Evolutionary conservation across 352 stramenopile species (phyloP), one percentile per base, ranked within the genome.

Genomic region (Phytophthora constricta): DNA sequence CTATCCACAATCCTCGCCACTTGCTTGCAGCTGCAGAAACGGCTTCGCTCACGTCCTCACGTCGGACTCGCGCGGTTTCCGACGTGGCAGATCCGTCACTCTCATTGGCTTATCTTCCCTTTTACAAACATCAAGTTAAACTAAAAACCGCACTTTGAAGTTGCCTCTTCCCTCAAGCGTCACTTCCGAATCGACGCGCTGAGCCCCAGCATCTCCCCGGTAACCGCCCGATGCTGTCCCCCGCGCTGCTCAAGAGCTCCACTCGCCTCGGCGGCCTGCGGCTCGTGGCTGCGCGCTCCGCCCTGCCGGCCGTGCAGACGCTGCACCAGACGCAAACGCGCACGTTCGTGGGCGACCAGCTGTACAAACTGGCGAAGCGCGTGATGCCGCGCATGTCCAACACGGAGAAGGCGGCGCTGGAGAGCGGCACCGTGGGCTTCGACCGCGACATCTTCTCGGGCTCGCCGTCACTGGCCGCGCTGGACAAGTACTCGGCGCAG

Each of bases 391-490:
- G 92, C 59, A 98, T 99, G 83, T 97, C 87, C 14, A 90, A 97
- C 74, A 99, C 96, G 28, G 96, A 99, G 72, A 97, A 98, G 75
- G 96, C 97, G 57, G 96, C 96, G 50, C 80, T 99, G 31, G 95
- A 97, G 50, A 98, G 91, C 79, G 96, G 96, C 56, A 98, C 96
- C 5, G 97, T 99, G 65, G 96, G 95, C 51, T 99, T 99, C 74
- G 97, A 99, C 74, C 91, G 96, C 56, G 97, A 99, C 61, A 98
- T 99, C 62, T 99, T 99, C 79, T 93, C 87, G 33, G 97, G 97
- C 47, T 93, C 82, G 41, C 97, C 97, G 11, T 90, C 84, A 31
- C 83, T 99, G 27, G 77, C 96, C 75, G 77, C 96, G 49, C 88
- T 99, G 19, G 82, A 98, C 72, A 96, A 97, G 74, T 98, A 98